Conservation (phyloP, 225 moss, liverwort and hornwort species). For the Physcomitrium patens region DNA sequence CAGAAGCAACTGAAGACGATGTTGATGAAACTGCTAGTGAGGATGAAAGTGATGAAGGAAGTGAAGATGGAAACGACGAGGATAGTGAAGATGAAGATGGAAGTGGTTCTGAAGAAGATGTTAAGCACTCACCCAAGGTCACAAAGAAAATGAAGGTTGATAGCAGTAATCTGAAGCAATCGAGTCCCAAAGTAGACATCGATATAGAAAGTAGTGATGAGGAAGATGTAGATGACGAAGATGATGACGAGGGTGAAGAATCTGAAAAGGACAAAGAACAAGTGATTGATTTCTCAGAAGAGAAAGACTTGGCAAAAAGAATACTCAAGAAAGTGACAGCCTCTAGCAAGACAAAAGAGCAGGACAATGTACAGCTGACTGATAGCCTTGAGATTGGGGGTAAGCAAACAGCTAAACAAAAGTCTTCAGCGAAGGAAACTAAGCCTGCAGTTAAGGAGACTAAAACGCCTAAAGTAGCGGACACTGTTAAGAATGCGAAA, state of each 20-base stretch:
- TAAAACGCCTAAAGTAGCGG: conserved; percentile 25
- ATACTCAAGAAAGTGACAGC: conserved; percentile 69
- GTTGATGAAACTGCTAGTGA: conserved; percentile 79
- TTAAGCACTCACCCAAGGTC: conserved; percentile 23
- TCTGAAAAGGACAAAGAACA: conserved; percentile 20
- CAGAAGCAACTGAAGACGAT: conserved; percentile 39
- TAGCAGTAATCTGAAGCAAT: conserved; percentile 14
- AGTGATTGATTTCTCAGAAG: conserved; percentile 36
- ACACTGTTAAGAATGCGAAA: conserved; percentile 25
- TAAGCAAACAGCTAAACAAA: conserved; percentile 26
- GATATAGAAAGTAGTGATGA: conserved; percentile 44
- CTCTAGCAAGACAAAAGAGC: conserved; percentile 39
- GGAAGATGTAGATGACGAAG: conserved; percentile 4
- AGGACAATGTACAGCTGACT: conserved; percentile 18
- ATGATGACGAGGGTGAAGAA: conserved; percentile 27
- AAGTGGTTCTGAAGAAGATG: conserved; percentile 39
- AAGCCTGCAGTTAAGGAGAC: conserved; percentile 29
- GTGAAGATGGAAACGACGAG: conserved; percentile 36
- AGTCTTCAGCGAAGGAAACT: conserved; percentile 11
- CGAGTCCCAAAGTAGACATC: conserved; percentile 10
- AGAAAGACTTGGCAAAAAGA: conserved; percentile 69
- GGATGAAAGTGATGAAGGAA: conserved; percentile 49
- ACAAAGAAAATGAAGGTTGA: conserved; percentile 39
- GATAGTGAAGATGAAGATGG: conserved; percentile 42
- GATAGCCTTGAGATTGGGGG: conserved; percentile 14